phyloP scores from a whole-genome alignment of 108 stramenopile genomes.

The Cyclotella distinguenda region DNA sequence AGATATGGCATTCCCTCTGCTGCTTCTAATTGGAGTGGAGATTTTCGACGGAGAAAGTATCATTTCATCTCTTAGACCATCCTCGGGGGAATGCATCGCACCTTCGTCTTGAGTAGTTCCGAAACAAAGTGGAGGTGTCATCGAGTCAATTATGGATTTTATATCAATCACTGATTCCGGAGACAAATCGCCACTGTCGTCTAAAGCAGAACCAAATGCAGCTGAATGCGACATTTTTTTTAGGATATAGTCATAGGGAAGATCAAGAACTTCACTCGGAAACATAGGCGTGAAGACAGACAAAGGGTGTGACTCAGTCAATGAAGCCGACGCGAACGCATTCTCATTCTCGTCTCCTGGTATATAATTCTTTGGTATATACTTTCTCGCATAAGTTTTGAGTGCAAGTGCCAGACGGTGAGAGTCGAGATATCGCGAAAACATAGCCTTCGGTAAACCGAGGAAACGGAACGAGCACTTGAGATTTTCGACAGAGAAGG shows the following conservation, averaged over 20 bases:
- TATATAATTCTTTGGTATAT: constrained; percentile 40
- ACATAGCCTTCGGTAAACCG: constrained; percentile 74
- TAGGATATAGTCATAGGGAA: constrained; percentile 75
- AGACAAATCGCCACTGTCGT: constrained; percentile 29
- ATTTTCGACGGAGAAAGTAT: constrained; percentile 27
- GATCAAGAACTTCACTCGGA: constrained; percentile 63
- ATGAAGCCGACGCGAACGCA: constrained; percentile 57
- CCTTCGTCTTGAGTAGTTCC: constrained; percentile 19
- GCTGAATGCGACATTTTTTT: constrained; percentile 57
- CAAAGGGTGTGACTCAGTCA: constrained; percentile 78
- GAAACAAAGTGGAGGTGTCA: constrained; percentile 79
- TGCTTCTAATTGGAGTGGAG: constrained; percentile 24
- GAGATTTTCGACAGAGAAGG: constrained; percentile 65
- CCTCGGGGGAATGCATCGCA: constrained; percentile 6
- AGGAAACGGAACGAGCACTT: constrained; percentile 60
- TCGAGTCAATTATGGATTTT: constrained; percentile 56
- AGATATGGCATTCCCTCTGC: neutral
- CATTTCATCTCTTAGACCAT: neutral
- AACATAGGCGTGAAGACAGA: constrained; percentile 64
- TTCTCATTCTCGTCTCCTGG: constrained; percentile 42
- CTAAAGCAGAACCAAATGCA: constrained; percentile 26
- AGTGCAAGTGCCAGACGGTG: constrained; percentile 81
- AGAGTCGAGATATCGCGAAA: constrained; percentile 71
- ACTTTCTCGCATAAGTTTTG: constrained; percentile 63
- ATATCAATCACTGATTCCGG: constrained; percentile 67